These are phyloP conservation scores for Catharanthus roseus DNA, from an alignment of 257 asterid species.

Conservation along the genomic window DNA sequence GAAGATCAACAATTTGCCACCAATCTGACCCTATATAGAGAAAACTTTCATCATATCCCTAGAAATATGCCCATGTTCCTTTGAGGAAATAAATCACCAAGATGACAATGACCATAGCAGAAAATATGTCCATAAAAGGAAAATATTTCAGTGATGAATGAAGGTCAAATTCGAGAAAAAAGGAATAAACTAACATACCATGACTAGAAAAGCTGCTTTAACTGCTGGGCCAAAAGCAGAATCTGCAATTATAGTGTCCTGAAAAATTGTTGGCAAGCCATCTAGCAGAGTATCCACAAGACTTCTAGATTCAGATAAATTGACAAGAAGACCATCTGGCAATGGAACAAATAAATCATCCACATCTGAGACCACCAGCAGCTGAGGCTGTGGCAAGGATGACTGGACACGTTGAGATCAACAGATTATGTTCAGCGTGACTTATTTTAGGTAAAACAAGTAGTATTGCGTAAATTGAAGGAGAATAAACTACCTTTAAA, in stretches of 20 bases:
- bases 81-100: background rate
- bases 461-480: too few species aligned
- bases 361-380: constrained; percentile 88
- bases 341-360: constrained; percentile 74
- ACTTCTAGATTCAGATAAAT: constrained; percentile 64
- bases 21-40: constrained; percentile 41
- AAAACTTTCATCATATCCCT: background rate
- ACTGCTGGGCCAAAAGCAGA: constrained; percentile 79
- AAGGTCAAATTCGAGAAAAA: background rate
- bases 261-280: constrained; percentile 65
- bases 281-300: constrained; percentile 72
- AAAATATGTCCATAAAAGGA: background rate
- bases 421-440: constrained; percentile 4
- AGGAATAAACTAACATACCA: constrained; percentile 41
- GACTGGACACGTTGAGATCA: constrained; percentile 49
- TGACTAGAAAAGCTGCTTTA: constrained; percentile 61
- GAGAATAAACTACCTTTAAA: constrained; percentile 14
- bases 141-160: too few species aligned
- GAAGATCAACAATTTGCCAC: constrained; percentile 70
- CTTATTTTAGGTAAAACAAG: background rate
- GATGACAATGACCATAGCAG: background rate
- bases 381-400: constrained; percentile 76
- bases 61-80: background rate
- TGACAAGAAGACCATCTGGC: constrained; percentile 75
- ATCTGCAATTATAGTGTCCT: constrained; percentile 52